These are phyloP conservation scores for Sporopachydermia quercuum DNA, from an alignment of 805 yeast species.

Conservation along the genomic window DNA sequence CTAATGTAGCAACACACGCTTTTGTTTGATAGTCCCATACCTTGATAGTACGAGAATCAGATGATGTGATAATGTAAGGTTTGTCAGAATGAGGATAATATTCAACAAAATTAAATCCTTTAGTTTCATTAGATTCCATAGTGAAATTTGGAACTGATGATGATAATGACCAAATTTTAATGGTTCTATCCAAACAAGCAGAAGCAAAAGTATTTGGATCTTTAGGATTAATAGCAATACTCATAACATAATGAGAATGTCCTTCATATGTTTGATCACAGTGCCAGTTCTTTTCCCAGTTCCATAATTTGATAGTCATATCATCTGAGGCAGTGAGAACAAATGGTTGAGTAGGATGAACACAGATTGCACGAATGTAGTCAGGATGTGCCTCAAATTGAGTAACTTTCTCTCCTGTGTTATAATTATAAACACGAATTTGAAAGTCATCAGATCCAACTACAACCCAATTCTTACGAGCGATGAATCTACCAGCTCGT, in stretches of 20 bases:
- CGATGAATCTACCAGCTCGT: slow-evolving; percentile 87
- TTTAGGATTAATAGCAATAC: slow-evolving; percentile 89
- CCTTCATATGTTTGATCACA: slow-evolving; percentile 87
- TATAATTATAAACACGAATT: slow-evolving; percentile 83
- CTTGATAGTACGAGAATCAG: slow-evolving; percentile 80
- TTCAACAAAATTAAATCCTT: slow-evolving; percentile 92
- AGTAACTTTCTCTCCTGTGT: slow-evolving; percentile 85
- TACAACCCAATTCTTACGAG: slow-evolving; percentile 93
- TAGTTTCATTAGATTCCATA: slow-evolving; percentile 75
- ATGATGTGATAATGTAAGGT: slow-evolving; percentile 84
- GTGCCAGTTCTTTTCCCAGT: slow-evolving; percentile 93
- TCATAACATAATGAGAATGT: slow-evolving; percentile 91
- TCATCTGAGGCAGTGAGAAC: slow-evolving; percentile 86
- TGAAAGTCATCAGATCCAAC: slow-evolving; percentile 95
- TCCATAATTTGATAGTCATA: slow-evolving; percentile 84
- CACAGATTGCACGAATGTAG: slow-evolving; percentile 83
- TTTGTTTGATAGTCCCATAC: slow-evolving; percentile 97
- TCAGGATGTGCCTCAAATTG: slow-evolving; percentile 99
- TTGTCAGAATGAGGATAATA: slow-evolving; percentile 96
- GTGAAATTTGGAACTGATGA: slow-evolving; percentile 83
- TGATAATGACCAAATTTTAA: slow-evolving; percentile 92
- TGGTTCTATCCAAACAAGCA: slow-evolving; percentile 91
- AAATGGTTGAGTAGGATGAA: slow-evolving; percentile 87
- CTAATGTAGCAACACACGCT: slow-evolving; percentile 84
- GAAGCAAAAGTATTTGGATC: slow-evolving; percentile 97